Conservation (phyloP, 768 basidiomycete genomes). For the Rhizopogon sp. region DNA sequence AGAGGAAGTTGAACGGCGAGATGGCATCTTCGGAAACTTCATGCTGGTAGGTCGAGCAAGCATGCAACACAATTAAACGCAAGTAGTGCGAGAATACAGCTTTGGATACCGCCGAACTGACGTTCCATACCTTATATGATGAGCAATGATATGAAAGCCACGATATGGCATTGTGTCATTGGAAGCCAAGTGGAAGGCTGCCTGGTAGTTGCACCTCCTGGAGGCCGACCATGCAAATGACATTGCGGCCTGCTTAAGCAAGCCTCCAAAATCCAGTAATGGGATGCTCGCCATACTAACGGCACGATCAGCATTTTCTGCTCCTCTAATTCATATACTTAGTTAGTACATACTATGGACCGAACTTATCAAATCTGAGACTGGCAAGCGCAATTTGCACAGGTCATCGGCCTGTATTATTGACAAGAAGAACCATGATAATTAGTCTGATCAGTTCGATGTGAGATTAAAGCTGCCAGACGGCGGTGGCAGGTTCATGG, state of each 20-base stretch:
- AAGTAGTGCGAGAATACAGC: neutral
- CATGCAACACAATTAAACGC: no score
- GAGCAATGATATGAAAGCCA: neutral
- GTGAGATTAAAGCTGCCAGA: no score
- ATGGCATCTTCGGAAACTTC: neutral
- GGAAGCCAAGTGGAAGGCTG: neutral
- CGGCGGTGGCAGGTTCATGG: no score
- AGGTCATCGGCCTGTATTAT: neutral
- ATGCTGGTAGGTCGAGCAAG: neutral
- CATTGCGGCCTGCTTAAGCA: neutral
- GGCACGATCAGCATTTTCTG: neutral
- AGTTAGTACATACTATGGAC: no score
- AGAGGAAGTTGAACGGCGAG: neutral
- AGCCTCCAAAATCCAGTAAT: neutral
- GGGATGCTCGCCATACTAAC: neutral
- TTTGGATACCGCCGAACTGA: neutral
- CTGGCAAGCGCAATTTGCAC: no score
- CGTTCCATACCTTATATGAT: neutral
- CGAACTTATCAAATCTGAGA: neutral
- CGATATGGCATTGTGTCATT: neutral
- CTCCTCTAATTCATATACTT: neutral
- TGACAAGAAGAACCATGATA: no score
- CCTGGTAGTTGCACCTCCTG: neutral
- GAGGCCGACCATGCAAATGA: neutral
- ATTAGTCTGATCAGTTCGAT: no score